Conservation (phyloP, 768 basidiomycete species). For the Boletus sensibilis region DNA sequence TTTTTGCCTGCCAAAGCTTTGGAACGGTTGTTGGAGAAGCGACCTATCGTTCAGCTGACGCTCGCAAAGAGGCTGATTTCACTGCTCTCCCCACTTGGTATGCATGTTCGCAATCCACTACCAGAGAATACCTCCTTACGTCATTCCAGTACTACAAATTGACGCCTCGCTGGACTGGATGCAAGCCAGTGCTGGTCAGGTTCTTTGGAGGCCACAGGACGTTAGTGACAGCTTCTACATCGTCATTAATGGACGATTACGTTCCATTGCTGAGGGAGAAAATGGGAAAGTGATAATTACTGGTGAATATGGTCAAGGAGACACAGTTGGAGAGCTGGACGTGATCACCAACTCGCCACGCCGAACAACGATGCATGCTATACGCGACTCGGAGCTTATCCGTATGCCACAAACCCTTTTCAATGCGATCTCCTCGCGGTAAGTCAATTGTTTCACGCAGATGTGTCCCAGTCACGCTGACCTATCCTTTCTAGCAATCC, state of each 20-base stretch:
- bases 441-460: slow-evolving; percentile 13
- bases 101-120: slow-evolving; percentile 15
- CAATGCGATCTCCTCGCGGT: slow-evolving; percentile 93
- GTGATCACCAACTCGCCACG: slow-evolving; percentile 91
- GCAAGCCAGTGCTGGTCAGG: slow-evolving; percentile 94
- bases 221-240: slow-evolving; percentile 96
- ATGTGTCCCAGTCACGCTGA: not conserved
- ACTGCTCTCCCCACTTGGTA: slow-evolving; percentile 88
- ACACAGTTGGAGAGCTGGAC: slow-evolving; percentile 95
- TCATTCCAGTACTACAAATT: slow-evolving; percentile 79
- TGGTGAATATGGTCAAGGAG: slow-evolving; percentile 95
- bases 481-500: slow-evolving; percentile 55
- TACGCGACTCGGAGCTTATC: slow-evolving; percentile 95
- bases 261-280: slow-evolving; percentile 82
- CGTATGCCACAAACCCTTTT: slow-evolving; percentile 97
- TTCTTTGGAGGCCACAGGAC: slow-evolving; percentile 90
- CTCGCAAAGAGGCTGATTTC: slow-evolving; percentile 96
- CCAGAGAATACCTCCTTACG: slow-evolving; percentile 5
- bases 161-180: slow-evolving; percentile 98
- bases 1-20: slow-evolving; percentile 87
- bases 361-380: slow-evolving; percentile 91
- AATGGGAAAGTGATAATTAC: slow-evolving; percentile 76
- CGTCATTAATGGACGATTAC: slow-evolving; percentile 93
- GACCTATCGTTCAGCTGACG: slow-evolving; percentile 93
- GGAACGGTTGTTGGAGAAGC: slow-evolving; percentile 86